phyloP scores from a whole-genome alignment of 2,329 filamentous ascomycete genomes.

The Sporothrix protearum region DNA sequence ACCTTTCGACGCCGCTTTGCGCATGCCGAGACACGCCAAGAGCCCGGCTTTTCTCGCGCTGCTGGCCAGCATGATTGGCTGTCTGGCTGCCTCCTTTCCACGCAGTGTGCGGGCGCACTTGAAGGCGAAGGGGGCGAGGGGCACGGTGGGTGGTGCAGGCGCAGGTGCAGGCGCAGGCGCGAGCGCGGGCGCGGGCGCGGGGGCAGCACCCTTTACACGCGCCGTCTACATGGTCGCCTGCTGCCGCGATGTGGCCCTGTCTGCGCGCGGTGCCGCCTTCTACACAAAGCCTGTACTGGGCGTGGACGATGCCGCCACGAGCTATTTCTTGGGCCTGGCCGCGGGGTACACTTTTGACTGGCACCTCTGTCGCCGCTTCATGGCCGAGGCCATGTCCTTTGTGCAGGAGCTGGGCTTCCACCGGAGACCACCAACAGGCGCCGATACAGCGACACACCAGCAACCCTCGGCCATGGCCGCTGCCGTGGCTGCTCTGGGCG shows the following conservation, averaged over 20 bases:
- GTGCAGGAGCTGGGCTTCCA: conserved; percentile 64
- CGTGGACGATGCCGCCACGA: conserved; percentile 61
- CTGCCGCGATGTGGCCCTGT: conserved; percentile 65
- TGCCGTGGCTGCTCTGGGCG: not conserved
- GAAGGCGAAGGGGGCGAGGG: conserved; percentile 42
- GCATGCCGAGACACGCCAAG: conserved; percentile 62
- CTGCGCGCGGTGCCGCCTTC: conserved; percentile 59
- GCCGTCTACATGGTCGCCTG: conserved; percentile 67
- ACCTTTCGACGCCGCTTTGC: conserved; percentile 69
- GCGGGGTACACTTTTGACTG: conserved; percentile 66
- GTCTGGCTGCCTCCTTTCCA: conserved; percentile 72
- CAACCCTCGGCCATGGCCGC: not conserved
- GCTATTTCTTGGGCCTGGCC: conserved; percentile 68
- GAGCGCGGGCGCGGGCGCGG: not conserved
- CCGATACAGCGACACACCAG: not conserved
- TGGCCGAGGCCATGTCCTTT: conserved; percentile 68
- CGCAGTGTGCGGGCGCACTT: conserved; percentile 66
- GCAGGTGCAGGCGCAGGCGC: conserved; percentile 35
- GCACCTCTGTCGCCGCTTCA: conserved; percentile 65
- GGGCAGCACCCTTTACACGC: conserved; percentile 60
- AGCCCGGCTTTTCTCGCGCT: conserved; percentile 68
- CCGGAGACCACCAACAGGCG: conserved; percentile 43
- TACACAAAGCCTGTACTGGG: conserved; percentile 47
- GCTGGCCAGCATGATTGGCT: conserved; percentile 69
- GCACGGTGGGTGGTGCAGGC: not conserved